Evolutionary conservation across 2,329 filamentous ascomycete species (phyloP).

Genomic region (Pseudocercospora pini-densiflorae): DNA sequence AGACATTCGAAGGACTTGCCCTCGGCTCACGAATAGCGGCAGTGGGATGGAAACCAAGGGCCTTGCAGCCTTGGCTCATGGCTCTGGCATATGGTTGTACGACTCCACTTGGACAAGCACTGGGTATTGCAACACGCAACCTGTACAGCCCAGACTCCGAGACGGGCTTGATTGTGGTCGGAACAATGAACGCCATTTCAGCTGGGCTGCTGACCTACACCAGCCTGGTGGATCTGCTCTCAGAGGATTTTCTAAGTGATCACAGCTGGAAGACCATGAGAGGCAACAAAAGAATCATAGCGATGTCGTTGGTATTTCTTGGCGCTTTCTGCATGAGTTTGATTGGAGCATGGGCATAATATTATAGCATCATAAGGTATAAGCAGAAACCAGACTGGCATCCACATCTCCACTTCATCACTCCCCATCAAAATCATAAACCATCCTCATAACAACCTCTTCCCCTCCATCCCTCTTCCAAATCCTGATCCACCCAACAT

Average conservation of each 20-base stretch:
- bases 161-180: slow-evolving; percentile 49
- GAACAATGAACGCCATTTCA: slow-evolving; percentile 53
- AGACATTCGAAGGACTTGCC: slow-evolving; percentile 68
- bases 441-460: slow-evolving; percentile 7
- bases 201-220: slow-evolving; percentile 52
- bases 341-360: slow-evolving; percentile 65
- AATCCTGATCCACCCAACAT: slow-evolving; percentile 1
- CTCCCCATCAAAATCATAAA: slow-evolving; percentile 8
- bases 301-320: slow-evolving; percentile 61
- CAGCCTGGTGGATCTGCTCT: slow-evolving; percentile 51
- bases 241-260: slow-evolving; percentile 60
- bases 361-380: neutral
- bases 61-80: slow-evolving; percentile 74
- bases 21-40: slow-evolving; percentile 70
- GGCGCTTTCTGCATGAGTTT: slow-evolving; percentile 66
- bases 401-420: no score
- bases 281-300: slow-evolving; percentile 61
- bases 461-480: neutral
- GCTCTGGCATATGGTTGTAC: slow-evolving; percentile 62
- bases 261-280: slow-evolving; percentile 62
- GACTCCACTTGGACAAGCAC: slow-evolving; percentile 51
- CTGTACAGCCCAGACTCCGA: slow-evolving; percentile 50
- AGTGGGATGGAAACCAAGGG: slow-evolving; percentile 53
- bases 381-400: neutral
- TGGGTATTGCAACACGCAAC: slow-evolving; percentile 48